These are phyloP conservation scores for Bremia lactucae DNA, from an alignment of 352 stramenopile species.

Conservation along the genomic window DNA sequence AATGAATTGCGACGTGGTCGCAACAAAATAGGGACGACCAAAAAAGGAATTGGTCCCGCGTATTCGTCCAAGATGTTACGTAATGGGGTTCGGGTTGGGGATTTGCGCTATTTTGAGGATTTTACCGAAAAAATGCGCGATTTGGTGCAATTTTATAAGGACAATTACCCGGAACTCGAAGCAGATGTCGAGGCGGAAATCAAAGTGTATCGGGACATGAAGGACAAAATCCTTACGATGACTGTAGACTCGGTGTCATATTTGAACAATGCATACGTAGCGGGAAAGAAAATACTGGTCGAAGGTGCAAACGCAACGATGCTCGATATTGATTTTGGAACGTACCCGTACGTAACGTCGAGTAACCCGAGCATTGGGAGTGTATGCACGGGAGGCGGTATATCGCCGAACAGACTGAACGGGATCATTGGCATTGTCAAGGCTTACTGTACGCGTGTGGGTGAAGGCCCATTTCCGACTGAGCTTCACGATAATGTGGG, in stretches of 20 bases:
- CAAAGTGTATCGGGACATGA: slow-evolving; percentile 68
- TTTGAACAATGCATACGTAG: slow-evolving; percentile 92
- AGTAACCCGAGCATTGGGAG: slow-evolving; percentile 96
- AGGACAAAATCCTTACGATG: slow-evolving; percentile 78
- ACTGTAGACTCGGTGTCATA: slow-evolving; percentile 95
- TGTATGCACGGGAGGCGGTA: slow-evolving; percentile 94
- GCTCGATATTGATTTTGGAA: slow-evolving; percentile 99
- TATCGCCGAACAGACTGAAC: slow-evolving; percentile 87
- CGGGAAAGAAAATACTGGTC: slow-evolving; percentile 95
- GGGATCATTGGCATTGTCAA: slow-evolving; percentile 98
- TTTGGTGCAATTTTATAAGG: slow-evolving; percentile 88
- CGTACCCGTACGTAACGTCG: slow-evolving; percentile 99
- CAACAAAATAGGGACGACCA: slow-evolving; percentile 99
- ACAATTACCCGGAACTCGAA: slow-evolving; percentile 76
- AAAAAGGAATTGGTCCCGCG: slow-evolving; percentile 96
- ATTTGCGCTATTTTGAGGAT: slow-evolving; percentile 87
- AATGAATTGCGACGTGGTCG: slow-evolving; percentile 78
- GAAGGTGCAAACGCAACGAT: slow-evolving; percentile 99
- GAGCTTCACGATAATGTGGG: slow-evolving; percentile 90
- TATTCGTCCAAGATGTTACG: slow-evolving; percentile 98
- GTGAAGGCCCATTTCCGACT: slow-evolving; percentile 97
- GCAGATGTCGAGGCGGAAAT: slow-evolving; percentile 82
- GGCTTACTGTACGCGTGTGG: slow-evolving; percentile 98
- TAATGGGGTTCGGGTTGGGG: slow-evolving; percentile 94
- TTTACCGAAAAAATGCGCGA: slow-evolving; percentile 86